phyloP scores from a whole-genome alignment of 2,329 filamentous ascomycete genomes.

The Plenodomus biglobosus region DNA sequence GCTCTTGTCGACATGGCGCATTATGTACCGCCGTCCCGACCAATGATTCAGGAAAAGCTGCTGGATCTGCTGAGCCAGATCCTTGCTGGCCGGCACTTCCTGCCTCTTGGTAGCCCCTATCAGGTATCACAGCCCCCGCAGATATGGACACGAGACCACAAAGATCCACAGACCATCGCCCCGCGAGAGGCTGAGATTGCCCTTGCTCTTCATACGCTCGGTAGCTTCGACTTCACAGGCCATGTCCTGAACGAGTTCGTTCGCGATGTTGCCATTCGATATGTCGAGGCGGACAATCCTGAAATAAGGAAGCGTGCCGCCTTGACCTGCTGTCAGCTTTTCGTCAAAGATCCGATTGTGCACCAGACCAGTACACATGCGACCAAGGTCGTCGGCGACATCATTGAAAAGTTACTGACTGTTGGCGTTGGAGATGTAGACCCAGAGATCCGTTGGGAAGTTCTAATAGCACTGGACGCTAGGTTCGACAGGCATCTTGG shows the following conservation, averaged over 20 bases:
- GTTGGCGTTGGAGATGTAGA: conserved; percentile 91
- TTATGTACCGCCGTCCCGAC: conserved; percentile 93
- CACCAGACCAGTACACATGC: conserved; percentile 97
- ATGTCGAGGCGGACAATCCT: conserved; percentile 92
- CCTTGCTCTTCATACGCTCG: conserved; percentile 87
- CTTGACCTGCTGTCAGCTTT: conserved; percentile 95
- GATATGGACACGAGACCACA: conserved; percentile 82
- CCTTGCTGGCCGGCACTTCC: conserved; percentile 87
- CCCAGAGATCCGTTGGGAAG: conserved; percentile 82
- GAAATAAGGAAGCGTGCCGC: conserved; percentile 93
- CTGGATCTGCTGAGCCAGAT: conserved; percentile 95
- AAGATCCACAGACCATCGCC: conserved; percentile 80
- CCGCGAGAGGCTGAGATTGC: conserved; percentile 83
- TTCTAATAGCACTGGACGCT: conserved; percentile 84
- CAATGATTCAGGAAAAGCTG: conserved; percentile 88
- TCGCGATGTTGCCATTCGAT: conserved; percentile 95
- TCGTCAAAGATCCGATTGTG: conserved; percentile 94
- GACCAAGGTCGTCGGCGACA: conserved; percentile 94
- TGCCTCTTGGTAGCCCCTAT: conserved; percentile 86
- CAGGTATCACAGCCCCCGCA: conserved; percentile 81
- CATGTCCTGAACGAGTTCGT: conserved; percentile 98
- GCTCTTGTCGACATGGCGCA: conserved; percentile 98
- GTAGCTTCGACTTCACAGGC: conserved; percentile 90
- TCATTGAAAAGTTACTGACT: conserved; percentile 94
- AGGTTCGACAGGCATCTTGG: conserved; percentile 96